Evolutionary conservation across 257 asterid genomes (phyloP).

Genomic region (Verbena officinalis): DNA sequence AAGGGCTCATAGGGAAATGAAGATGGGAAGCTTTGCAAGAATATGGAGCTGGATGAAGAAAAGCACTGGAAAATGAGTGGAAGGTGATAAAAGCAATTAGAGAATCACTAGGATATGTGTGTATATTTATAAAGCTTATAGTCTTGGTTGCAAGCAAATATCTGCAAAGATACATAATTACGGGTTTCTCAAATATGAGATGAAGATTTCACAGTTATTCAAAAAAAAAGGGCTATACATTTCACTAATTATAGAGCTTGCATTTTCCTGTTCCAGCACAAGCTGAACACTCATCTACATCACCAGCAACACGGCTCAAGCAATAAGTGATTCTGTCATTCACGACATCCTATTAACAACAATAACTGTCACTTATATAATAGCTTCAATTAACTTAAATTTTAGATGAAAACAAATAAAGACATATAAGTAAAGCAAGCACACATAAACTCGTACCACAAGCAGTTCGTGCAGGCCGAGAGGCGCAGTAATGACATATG

Average conservation of each 20-base stretch:
- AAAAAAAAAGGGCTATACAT: neutral
- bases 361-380: too few relatives aligned
- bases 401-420: neutral
- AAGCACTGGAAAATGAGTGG: constrained; percentile 25
- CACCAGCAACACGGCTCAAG: constrained; percentile 83
- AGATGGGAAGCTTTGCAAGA: constrained; percentile 32
- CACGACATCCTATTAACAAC: constrained; percentile 74
- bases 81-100: constrained; percentile 3
- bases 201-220: neutral
- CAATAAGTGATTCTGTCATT: constrained; percentile 84
- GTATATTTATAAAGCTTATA: constrained; percentile 16
- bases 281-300: constrained; percentile 82
- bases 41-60: constrained; percentile 47
- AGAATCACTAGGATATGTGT: neutral
- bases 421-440: constrained; percentile 1
- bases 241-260: constrained; percentile 42
- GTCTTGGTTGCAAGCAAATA: neutral
- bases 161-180: constrained; percentile 5
- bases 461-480: constrained; percentile 85
- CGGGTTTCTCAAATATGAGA: constrained; percentile 15
- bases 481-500: constrained; percentile 79
- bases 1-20: constrained; percentile 41
- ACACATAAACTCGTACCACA: constrained; percentile 52
- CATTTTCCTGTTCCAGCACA: constrained; percentile 96
- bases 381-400: neutral